Percentiles rank a stretch among this genome's conserved stretches.
Conservation (phyloP, 2,329 filamentous ascomycete species). For the Talaromyces sp. region DNA sequence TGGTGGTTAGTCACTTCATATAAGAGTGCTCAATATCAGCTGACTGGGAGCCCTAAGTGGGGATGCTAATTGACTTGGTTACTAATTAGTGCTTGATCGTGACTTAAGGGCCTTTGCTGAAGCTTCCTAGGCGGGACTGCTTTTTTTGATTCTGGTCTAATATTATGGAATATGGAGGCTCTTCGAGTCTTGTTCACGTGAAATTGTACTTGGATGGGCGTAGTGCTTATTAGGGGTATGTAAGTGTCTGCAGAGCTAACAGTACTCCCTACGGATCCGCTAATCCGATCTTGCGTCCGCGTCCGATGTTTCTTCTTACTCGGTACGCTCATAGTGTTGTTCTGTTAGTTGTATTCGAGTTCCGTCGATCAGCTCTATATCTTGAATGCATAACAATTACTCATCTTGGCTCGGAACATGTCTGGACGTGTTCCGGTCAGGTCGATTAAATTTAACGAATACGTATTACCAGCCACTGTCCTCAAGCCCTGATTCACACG, state of each 20-base stretch:
- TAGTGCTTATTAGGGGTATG: not conserved
- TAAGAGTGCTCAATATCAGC: slow-evolving; percentile 4
- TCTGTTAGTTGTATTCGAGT: no score
- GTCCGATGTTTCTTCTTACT: no score
- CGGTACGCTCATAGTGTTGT: no score
- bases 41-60: slow-evolving; percentile 12
- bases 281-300: not conserved
- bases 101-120: not conserved
- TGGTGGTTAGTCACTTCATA: not conserved
- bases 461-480: not conserved
- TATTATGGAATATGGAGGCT: not conserved
- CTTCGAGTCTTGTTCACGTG: not conserved
- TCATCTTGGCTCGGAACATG: not conserved
- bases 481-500: not conserved
- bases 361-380: no score
- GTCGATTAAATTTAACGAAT: no score
- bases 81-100: not conserved
- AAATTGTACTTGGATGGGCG: not conserved
- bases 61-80: not conserved
- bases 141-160: not conserved
- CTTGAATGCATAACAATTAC: not conserved
- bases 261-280: not conserved
- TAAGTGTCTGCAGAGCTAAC: not conserved
- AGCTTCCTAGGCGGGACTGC: not conserved
- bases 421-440: not conserved